A percentile compares a stretch with the other conserved stretches of the same genome.
These are phyloP conservation scores for Chamaecyparis obtusa DNA, from an alignment of 75 land plant species.

Conservation along the genomic window DNA sequence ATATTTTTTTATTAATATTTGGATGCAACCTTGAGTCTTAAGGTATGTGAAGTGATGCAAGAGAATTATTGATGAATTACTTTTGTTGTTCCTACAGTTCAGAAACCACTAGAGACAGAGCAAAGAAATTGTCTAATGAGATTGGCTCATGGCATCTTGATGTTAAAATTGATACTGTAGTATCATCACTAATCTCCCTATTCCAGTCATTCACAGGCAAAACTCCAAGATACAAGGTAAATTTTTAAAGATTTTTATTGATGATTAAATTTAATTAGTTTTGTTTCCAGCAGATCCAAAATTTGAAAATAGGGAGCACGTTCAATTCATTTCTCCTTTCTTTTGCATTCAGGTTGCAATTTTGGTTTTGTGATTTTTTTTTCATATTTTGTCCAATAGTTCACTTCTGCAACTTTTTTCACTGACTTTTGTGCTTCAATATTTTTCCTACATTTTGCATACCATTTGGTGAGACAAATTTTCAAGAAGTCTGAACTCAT, in stretches of 20 bases:
- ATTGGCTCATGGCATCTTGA: constrained; percentile 94
- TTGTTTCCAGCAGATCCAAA: neutral
- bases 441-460: too few species aligned
- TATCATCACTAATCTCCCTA: constrained; percentile 73
- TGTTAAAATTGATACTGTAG: constrained; percentile 77
- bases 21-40: neutral
- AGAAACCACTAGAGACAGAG: constrained; percentile 61
- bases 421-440: too few species aligned
- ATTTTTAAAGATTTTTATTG: neutral
- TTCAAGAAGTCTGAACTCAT: too few species aligned
- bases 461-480: too few species aligned
- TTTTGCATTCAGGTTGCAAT: neutral
- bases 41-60: neutral
- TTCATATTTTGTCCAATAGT: neutral
- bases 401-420: too few species aligned
- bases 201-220: constrained; percentile 85
- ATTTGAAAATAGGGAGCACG: neutral
- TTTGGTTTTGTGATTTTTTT: neutral
- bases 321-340: neutral
- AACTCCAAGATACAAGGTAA: constrained; percentile 84
- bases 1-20: neutral
- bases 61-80: neutral
- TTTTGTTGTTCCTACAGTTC: constrained; percentile 57
- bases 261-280: neutral
- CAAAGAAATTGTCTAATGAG: constrained; percentile 74